Conservation (phyloP, 768 basidiomycete genomes). For the Rhodosporidiobolus sp. region DNA sequence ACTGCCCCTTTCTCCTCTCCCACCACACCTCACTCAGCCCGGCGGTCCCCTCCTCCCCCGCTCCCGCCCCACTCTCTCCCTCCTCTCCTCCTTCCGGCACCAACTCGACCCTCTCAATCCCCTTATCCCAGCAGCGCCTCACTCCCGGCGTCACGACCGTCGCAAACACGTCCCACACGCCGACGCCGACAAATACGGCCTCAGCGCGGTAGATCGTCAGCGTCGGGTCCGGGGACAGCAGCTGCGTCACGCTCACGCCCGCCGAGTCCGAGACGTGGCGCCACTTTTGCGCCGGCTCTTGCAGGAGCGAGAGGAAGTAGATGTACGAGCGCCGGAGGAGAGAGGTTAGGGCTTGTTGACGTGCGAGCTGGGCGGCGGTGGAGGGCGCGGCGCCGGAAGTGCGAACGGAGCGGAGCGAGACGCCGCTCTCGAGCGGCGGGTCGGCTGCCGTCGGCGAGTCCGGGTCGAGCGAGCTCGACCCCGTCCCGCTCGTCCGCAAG, state of each 20-base stretch:
- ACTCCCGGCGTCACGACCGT: slow-evolving; percentile 83
- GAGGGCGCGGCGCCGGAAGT: slow-evolving; percentile 4
- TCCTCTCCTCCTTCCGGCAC: slow-evolving; percentile 74
- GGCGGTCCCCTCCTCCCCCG: slow-evolving; percentile 72
- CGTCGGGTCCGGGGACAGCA: slow-evolving; percentile 95
- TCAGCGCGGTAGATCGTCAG: slow-evolving; percentile 93
- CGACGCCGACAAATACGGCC: slow-evolving; percentile 92
- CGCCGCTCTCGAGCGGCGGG: background rate
- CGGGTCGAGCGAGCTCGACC: background rate
- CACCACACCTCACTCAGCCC: slow-evolving; percentile 41
- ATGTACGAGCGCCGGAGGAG: slow-evolving; percentile 91
- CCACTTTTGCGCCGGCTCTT: slow-evolving; percentile 99
- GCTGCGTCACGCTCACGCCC: slow-evolving; percentile 89
- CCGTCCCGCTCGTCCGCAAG: background rate
- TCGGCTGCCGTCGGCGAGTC: background rate
- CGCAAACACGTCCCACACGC: slow-evolving; percentile 89
- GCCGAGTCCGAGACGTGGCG: slow-evolving; percentile 61
- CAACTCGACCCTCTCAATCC: slow-evolving; percentile 79
- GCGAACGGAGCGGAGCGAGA: background rate
- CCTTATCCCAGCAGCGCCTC: slow-evolving; percentile 75
- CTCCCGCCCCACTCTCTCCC: slow-evolving; percentile 73
- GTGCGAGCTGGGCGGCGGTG: slow-evolving; percentile 56
- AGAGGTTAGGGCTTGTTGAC: slow-evolving; percentile 47
- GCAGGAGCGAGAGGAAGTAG: slow-evolving; percentile 92
- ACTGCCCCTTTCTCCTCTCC: slow-evolving; percentile 65